Conservation (phyloP, 257 asterid genomes). For the Marsdenia floribunda region DNA sequence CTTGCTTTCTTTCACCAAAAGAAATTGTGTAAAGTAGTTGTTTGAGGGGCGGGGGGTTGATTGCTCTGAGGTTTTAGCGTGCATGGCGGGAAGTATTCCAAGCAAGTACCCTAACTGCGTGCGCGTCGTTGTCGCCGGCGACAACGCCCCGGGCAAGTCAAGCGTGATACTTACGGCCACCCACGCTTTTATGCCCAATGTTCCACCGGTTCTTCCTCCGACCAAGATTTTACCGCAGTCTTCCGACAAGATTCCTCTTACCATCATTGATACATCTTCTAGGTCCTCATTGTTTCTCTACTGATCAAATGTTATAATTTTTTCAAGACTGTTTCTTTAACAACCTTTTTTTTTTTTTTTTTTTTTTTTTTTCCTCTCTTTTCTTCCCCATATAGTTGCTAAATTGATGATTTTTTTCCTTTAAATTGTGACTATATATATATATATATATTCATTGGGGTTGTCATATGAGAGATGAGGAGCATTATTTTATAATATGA, state of each 20-base stretch:
- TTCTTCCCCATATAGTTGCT: neutral
- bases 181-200: constrained; percentile 54
- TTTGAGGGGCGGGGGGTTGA: neutral
- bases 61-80: neutral
- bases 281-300: constrained; percentile 35
- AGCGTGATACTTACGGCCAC: constrained; percentile 82
- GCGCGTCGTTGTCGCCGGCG: constrained; percentile 92
- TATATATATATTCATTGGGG: too few species aligned
- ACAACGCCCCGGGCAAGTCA: constrained; percentile 76
- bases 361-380: too few species aligned
- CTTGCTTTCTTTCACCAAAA: too few species aligned
- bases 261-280: constrained; percentile 80
- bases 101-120: constrained; percentile 39
- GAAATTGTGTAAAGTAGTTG: too few species aligned
- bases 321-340: too few species aligned
- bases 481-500: neutral
- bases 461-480: too few species aligned
- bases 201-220: constrained; percentile 78
- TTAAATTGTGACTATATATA: too few species aligned
- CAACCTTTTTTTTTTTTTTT: too few species aligned
- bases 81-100: constrained; percentile 71
- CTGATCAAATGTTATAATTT: neutral
- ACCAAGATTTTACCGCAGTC: constrained; percentile 77
- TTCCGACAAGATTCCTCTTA: constrained; percentile 77
- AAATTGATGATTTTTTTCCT: neutral